Evolutionary conservation across 371 early-diverging fungal species (phyloP), one percentile per base, ranked within the genome.

Genomic region (Circinella umbellata): DNA sequence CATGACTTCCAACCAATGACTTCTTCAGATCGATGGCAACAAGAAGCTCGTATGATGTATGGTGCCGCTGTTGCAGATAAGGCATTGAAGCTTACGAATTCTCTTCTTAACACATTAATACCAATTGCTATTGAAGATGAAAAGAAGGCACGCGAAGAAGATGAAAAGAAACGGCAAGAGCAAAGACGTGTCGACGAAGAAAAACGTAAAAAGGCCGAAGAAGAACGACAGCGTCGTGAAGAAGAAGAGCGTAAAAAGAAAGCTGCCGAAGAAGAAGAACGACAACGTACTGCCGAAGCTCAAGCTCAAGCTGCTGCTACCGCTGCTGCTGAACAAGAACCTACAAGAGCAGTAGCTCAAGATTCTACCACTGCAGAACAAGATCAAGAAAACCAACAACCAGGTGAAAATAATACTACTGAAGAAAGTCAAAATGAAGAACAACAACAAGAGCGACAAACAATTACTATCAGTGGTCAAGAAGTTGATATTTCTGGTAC

Each of bases 401-500:
- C 18, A 14, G 63, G 63, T 27, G 63, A 62, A 36, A 46, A 15
- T 20, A 42, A 63, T 18, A 35, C 49, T 27, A 27, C 6, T 42
- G 42, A 11, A 42, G 42, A 6, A 9, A 42, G 9, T 9, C 42
- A 37, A 15, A 27, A 15, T n/a, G 63, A 63, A 67, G 64, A 53
- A 13, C 17, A 54, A 18, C 68, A 72, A 7, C 80, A 63, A 80
- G 96, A n/a, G 74, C 72, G 78, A 27, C 80, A 77, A 9, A 80
- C 82, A 6, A 78, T 81, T 3, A 86, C 78, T 76, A 81, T 83
- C 64, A 87, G 84, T 27, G 82, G 83, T 14, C 79, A 89, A 54
- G 69, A 80, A 66, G 87, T 97, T 0, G 98, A 99, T 73, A 94
- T 99, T 36, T 93, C 97, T 3, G 94, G 94, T 27, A 92, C 95